A percentile compares a stretch with the other conserved stretches of the same genome.
phyloP scores from a whole-genome alignment of 2,329 filamentous ascomycete species.

The Hortaea werneckii region DNA sequence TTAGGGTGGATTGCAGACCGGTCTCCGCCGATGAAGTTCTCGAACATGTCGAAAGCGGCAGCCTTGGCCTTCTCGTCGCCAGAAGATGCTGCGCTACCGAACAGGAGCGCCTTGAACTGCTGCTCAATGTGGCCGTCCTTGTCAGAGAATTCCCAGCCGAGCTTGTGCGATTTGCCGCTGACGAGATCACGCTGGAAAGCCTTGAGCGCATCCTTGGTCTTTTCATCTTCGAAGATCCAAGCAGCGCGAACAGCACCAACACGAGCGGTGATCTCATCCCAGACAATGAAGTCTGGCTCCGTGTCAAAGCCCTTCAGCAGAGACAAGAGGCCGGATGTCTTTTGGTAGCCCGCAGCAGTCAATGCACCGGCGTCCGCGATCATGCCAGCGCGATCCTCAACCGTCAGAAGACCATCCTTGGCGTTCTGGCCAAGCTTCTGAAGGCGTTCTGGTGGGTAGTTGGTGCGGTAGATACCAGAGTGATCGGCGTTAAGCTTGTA shows the following conservation, averaged over 20 bases:
- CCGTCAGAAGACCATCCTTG: conserved; percentile 66
- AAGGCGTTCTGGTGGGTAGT: conserved; percentile 73
- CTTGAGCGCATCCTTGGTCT: conserved; percentile 65
- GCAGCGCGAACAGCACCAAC: conserved; percentile 69
- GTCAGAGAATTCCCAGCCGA: conserved; percentile 81
- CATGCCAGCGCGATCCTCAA: conserved; percentile 91
- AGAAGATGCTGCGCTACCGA: conserved; percentile 68
- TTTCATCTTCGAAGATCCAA: conserved; percentile 78
- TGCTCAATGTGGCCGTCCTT: conserved; percentile 81
- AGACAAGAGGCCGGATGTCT: conserved; percentile 78
- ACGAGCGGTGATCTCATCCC: conserved; percentile 80
- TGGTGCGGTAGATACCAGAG: conserved; percentile 83
- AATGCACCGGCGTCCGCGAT: conserved; percentile 78
- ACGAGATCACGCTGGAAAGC: conserved; percentile 72
- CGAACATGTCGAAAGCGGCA: conserved; percentile 83
- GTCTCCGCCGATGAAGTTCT: conserved; percentile 71
- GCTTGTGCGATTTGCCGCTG: conserved; percentile 68
- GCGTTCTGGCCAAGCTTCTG: conserved; percentile 81
- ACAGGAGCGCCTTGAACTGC: conserved; percentile 89
- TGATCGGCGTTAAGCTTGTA: conserved; percentile 97
- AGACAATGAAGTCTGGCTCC: conserved; percentile 85
- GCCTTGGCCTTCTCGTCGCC: conserved; percentile 70
- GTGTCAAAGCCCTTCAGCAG: conserved; percentile 72
- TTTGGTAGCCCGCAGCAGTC: conserved; percentile 83
- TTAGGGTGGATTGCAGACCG: conserved; percentile 80